A percentile compares a stretch with the other conserved stretches of the same genome.
These are phyloP conservation scores for Pythium rishiriense DNA, from an alignment of 352 stramenopile genomes.

Conservation along the genomic window DNA sequence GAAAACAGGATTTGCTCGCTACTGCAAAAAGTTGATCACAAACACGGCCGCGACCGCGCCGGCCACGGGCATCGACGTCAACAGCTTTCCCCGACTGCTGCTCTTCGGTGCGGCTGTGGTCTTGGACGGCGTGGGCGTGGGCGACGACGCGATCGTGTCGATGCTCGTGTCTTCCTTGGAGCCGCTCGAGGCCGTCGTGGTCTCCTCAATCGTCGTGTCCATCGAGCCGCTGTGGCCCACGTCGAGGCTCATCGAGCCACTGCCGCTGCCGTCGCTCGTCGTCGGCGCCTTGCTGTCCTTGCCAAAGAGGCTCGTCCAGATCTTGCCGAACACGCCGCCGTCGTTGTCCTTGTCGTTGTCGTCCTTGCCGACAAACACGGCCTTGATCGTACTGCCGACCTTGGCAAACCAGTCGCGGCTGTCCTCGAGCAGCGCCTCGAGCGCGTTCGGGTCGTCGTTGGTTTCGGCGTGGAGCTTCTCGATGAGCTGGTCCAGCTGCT, in stretches of 20 bases:
- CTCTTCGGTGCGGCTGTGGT: constrained; percentile 1
- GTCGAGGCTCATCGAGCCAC: neutral
- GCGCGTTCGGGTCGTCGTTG: neutral
- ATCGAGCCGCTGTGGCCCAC: neutral
- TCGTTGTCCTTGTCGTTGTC: constrained; percentile 5
- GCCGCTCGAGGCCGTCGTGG: neutral
- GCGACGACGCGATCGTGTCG: neutral
- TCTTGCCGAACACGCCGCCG: constrained; percentile 12
- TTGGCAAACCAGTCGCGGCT: constrained; percentile 11
- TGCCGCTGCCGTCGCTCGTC: constrained; percentile 3
- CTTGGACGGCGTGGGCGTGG: neutral
- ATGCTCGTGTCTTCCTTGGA: constrained; percentile 12
- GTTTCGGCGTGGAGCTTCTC: constrained; percentile 12
- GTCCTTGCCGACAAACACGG: constrained; percentile 10
- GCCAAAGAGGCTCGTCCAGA: constrained; percentile 18
- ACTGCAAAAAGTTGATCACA: constrained; percentile 23
- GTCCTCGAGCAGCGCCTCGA: constrained; percentile 13
- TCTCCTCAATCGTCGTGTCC: neutral
- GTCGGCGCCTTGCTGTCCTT: neutral
- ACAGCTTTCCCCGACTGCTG: constrained; percentile 9
- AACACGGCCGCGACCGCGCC: constrained; percentile 13
- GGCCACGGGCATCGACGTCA: constrained; percentile 16
- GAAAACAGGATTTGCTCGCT: neutral
- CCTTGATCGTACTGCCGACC: constrained; percentile 3
- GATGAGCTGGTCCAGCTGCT: constrained; percentile 8